Conservation (phyloP, 192 early-diverging fungal genomes). For the Coemansia sp. region DNA sequence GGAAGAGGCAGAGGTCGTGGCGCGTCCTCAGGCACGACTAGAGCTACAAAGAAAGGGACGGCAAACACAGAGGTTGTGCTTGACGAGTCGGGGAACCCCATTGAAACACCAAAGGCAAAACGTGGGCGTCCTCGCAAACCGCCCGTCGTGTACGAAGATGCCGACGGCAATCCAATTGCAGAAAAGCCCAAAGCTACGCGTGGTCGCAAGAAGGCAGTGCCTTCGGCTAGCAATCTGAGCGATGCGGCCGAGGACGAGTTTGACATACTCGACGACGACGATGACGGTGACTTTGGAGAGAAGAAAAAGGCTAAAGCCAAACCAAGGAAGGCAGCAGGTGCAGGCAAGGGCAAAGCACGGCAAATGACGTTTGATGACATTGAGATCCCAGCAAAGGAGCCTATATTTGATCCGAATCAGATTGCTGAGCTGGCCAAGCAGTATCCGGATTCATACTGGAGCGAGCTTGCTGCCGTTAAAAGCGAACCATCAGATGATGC, state of each 20-base stretch:
- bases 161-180: background rate
- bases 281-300: conserved; percentile 21
- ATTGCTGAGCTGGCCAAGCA: conserved; percentile 52
- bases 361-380: conserved; percentile 49
- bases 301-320: conserved; percentile 7
- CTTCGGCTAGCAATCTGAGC: background rate
- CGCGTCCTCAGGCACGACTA: conserved; percentile 1
- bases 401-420: conserved; percentile 54
- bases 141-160: conserved; percentile 6
- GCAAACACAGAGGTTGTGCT: conserved; percentile 8
- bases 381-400: conserved; percentile 18
- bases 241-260: conserved; percentile 10
- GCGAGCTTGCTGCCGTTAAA: conserved; percentile 10
- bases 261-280: conserved; percentile 22
- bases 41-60: conserved; percentile 4
- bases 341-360: conserved; percentile 39
- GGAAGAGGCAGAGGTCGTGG: conserved; percentile 42
- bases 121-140: conserved; percentile 42
- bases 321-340: conserved; percentile 12
- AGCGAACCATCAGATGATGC: background rate
- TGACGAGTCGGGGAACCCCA: conserved; percentile 22
- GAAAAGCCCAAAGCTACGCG: conserved; percentile 40
- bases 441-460: conserved; percentile 56
- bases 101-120: conserved; percentile 21
- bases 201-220: conserved; percentile 33